Evolutionary conservation across 2,329 filamentous ascomycete genomes (phyloP), one percentile per base, ranked within the genome.

Genomic region (Trichophyton simii): DNA sequence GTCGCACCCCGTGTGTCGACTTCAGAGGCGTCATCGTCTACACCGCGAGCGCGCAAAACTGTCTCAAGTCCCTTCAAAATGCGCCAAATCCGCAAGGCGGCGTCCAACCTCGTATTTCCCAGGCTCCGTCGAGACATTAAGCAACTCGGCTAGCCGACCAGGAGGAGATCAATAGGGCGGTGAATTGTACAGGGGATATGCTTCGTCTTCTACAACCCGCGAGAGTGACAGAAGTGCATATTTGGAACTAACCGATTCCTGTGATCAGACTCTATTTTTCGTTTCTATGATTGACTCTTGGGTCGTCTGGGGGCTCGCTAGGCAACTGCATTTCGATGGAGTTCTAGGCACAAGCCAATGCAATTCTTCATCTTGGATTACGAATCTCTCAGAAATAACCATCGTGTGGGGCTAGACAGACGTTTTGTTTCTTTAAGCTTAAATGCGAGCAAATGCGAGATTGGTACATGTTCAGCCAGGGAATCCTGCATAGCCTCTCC

Each of bases 361-460:
- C 11, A 15, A 20, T 31, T 8, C 9, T 25, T 54, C 13, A 31
- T 34, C 50, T 11, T 8, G 8, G 50, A 54, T 31, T 54, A 54
- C 50, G 50, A 54, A 54, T 54, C 15, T 6, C 3, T 34, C 25
- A 7, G 13, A 18, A 22, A 34, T 31, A 15, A 25, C 50, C 50
- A 25, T 54, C 3, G 28, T n/a, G 50, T 54, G 44, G 50, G 50
- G 28, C 50, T 25, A 34, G 50, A 4, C 22, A 54, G 50, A 54
- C 31, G 28, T n/a, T 9, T 25, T 52, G 2, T 38, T 38, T 38
- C 34, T 54, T 31, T 15, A 54, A 15, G 28, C 22, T 25, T 31
- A 25, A 54, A 54, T 54, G 50, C 50, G 50, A 54, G 50, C 50
- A n/a, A 31, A 54, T 54, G 50, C 50, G 50, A 54, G 50, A 31